Base-by-base conservation (phyloP, 139 green algal genomes). In the Spirogloea muscicola region DNA sequence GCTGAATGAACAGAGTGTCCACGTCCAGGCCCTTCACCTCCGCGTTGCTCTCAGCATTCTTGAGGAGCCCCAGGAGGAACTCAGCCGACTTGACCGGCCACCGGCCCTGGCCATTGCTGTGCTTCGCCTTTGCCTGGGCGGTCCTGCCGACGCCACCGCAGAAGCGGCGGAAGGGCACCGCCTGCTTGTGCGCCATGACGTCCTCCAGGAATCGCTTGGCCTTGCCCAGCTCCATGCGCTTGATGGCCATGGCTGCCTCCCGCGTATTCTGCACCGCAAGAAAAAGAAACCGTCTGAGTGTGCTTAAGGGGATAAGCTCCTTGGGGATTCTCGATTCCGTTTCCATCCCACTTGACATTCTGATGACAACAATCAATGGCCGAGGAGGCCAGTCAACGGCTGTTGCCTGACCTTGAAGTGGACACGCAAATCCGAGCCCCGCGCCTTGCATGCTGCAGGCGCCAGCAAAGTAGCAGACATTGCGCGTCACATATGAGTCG, bases 11-110 rank as follows among this genome's bases (percentile, higher is more conserved):
- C 70, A 98, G 85, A 46, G 79, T 86, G 58, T 98, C 93, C 27
- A 90, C 84, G 76, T 99, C 94, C 40, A 99, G 87, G 44, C 93
- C 94, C 91, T 99, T 99, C 27, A 90, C 89, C 88, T 98, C 94
- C 41, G 95, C 94, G 77, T 99, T 99, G 84, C 84, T 91, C 88
- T 97, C 94, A 16, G 95, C 95, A 69, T 99, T 99, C 83, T 93
- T 96, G n/a, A 99, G 86, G 67, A 99, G 87, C 62, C 87, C 88
- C 36, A 98, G 88, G 61, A 99, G 82, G 84, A 97, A 94, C 85
- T 96, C 85, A 58, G 65, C 82, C 10, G 82, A 91, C 91, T 99
- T 99, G 61, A 91, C 89, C 58, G 95, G 95, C 95, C 95, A 99
- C 43, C 95, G 90, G 48, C 89, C 95, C 88, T 95, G 89, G 42